These are phyloP conservation scores for Cyclostephanos invisitatus DNA, from an alignment of 108 stramenopile species.

Conservation along the genomic window DNA sequence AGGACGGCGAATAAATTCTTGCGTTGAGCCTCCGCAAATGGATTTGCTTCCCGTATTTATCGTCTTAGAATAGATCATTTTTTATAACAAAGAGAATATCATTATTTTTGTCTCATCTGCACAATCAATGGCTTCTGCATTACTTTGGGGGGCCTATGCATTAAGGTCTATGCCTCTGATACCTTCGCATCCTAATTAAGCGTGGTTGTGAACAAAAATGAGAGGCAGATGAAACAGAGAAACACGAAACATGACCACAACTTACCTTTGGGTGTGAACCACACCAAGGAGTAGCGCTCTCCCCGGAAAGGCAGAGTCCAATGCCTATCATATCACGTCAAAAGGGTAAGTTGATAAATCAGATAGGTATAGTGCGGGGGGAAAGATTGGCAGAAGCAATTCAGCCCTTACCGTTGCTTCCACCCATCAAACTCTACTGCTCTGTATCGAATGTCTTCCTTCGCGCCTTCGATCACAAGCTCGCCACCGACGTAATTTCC, in stretches of 20 bases:
- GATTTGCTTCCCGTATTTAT: background rate
- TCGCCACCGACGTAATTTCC: constrained; percentile 91
- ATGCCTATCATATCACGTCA: constrained; percentile 89
- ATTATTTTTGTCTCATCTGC: background rate
- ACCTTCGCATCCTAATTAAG: background rate
- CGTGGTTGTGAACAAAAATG: background rate
- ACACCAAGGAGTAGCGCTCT: constrained; percentile 92
- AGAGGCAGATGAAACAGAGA: background rate
- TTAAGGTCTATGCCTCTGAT: background rate
- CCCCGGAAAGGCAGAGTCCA: constrained; percentile 93
- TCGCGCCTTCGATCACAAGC: constrained; percentile 87
- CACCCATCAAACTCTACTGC: constrained; percentile 93
- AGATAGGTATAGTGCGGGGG: background rate
- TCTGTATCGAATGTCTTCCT: constrained; percentile 88
- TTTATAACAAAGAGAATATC: background rate
- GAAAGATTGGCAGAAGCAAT: background rate
- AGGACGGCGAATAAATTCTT: background rate
- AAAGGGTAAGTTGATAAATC: constrained; percentile 1
- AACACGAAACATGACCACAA: background rate
- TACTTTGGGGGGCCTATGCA: background rate
- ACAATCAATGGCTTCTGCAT: background rate
- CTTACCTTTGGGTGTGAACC: constrained; percentile 93
- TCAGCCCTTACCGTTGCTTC: constrained; percentile 74
- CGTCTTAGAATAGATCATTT: background rate
- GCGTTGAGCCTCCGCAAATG: background rate